A percentile compares a stretch with the other conserved stretches of the same genome.
phyloP scores from a whole-genome alignment of 2,329 filamentous ascomycete species.

The Chaetomiaceae sp. region DNA sequence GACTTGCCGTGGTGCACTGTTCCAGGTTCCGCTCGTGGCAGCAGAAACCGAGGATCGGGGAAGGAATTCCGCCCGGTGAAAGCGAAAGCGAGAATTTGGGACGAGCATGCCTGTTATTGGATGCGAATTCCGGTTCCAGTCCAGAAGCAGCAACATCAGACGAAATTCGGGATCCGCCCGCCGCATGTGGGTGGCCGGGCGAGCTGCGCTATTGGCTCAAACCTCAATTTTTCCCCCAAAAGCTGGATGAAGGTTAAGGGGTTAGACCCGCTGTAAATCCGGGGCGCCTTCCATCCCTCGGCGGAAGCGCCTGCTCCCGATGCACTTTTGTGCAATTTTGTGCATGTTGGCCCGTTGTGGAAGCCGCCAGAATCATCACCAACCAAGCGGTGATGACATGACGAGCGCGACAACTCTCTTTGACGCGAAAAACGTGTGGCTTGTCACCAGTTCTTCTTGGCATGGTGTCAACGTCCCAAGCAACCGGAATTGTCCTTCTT shows the following conservation, averaged over 20 bases:
- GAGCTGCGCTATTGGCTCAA: background rate
- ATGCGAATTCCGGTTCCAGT: background rate
- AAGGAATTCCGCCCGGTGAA: background rate
- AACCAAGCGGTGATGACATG: background rate
- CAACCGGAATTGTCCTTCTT: background rate
- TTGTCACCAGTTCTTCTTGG: too few relatives aligned
- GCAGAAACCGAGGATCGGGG: background rate
- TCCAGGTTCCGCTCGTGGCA: background rate
- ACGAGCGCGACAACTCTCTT: too few relatives aligned
- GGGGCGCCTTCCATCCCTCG: background rate
- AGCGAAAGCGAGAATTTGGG: constrained; percentile 15
- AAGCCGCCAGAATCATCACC: background rate
- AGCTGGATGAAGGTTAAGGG: constrained; percentile 2
- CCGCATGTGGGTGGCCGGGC: background rate
- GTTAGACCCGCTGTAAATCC: background rate
- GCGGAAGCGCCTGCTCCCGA: constrained; percentile 1
- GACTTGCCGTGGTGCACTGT: background rate
- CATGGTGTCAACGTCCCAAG: too few relatives aligned
- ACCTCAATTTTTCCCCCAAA: background rate
- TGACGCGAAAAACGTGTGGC: too few relatives aligned
- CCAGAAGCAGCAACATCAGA: background rate
- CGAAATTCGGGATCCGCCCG: background rate
- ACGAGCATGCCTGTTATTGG: background rate
- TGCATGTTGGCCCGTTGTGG: background rate
- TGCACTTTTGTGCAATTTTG: constrained; percentile 3